Evolutionary conservation across 306 rosid genomes (phyloP).

Genomic region (Cicer arietinum): DNA sequence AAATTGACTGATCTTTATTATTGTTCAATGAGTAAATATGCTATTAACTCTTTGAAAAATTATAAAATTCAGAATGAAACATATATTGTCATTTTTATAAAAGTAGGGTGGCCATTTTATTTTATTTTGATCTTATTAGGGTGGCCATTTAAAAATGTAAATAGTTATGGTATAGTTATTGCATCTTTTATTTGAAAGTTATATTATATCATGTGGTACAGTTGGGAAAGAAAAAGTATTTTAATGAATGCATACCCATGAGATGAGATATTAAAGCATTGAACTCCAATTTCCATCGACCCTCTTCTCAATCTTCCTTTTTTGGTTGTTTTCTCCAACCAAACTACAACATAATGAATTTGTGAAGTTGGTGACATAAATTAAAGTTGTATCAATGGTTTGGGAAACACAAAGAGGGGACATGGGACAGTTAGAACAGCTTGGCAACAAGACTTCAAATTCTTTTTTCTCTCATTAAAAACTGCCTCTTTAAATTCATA

Average conservation of each 20-base stretch:
- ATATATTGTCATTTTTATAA: background rate
- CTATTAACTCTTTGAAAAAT: background rate
- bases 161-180: constrained; percentile 30
- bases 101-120: constrained; percentile 43
- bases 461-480: too few relatives aligned
- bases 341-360: constrained; percentile 31
- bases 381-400: constrained; percentile 42
- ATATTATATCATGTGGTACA: constrained; percentile 52
- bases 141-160: constrained; percentile 44
- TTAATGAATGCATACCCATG: constrained; percentile 33
- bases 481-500: too few relatives aligned
- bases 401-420: background rate
- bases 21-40: too few relatives aligned
- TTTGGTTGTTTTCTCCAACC: constrained; percentile 30
- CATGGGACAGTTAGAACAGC: constrained; percentile 40
- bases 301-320: constrained; percentile 12
- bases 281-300: constrained; percentile 18
- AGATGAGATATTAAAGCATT: constrained; percentile 35
- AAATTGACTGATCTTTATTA: too few relatives aligned
- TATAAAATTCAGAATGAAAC: constrained; percentile 5
- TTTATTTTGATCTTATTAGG: background rate
- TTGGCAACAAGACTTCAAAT: constrained; percentile 11
- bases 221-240: constrained; percentile 55
- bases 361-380: constrained; percentile 40
- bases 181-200: constrained; percentile 42